These are phyloP conservation scores for Lentinula raphanica DNA, from an alignment of 768 basidiomycete species.

Conservation along the genomic window DNA sequence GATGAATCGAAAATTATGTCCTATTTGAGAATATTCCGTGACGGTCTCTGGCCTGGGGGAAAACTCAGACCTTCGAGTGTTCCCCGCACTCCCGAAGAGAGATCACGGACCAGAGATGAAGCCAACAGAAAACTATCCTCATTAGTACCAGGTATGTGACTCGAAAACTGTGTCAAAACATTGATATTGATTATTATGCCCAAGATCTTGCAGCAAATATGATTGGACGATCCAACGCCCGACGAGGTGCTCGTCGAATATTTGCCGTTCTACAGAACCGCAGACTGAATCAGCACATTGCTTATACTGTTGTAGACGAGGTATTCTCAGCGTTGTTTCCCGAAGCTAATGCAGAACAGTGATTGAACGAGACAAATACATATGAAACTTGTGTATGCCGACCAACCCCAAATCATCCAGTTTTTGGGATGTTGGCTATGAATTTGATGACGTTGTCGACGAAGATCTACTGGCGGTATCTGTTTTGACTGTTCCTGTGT, in stretches of 20 bases:
- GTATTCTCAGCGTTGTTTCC: slow-evolving; percentile 65
- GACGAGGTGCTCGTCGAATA: slow-evolving; percentile 85
- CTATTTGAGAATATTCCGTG: slow-evolving; percentile 61
- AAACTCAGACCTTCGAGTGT: slow-evolving; percentile 51
- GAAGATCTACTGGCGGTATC: not conserved
- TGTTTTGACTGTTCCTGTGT: not conserved
- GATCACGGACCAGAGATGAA: slow-evolving; percentile 71
- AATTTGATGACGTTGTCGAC: not conserved
- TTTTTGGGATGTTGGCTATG: not conserved
- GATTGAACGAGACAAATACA: not conserved
- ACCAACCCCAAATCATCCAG: not conserved
- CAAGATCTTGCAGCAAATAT: slow-evolving; percentile 93
- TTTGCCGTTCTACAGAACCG: slow-evolving; percentile 93
- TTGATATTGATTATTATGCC: not conserved
- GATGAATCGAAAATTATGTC: slow-evolving; percentile 68
- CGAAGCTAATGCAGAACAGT: slow-evolving; percentile 26
- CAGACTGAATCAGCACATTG: slow-evolving; percentile 90
- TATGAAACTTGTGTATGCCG: no score
- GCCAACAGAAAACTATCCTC: slow-evolving; percentile 88
- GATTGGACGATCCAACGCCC: slow-evolving; percentile 95
- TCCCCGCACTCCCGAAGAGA: slow-evolving; percentile 79
- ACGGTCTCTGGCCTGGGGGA: slow-evolving; percentile 84
- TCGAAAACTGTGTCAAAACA: not conserved
- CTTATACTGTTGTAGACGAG: slow-evolving; percentile 87
- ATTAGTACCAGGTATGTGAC: slow-evolving; percentile 75